phyloP scores from a whole-genome alignment of 1,139 yeast species.

The Eremothecium sinecaudum region DNA sequence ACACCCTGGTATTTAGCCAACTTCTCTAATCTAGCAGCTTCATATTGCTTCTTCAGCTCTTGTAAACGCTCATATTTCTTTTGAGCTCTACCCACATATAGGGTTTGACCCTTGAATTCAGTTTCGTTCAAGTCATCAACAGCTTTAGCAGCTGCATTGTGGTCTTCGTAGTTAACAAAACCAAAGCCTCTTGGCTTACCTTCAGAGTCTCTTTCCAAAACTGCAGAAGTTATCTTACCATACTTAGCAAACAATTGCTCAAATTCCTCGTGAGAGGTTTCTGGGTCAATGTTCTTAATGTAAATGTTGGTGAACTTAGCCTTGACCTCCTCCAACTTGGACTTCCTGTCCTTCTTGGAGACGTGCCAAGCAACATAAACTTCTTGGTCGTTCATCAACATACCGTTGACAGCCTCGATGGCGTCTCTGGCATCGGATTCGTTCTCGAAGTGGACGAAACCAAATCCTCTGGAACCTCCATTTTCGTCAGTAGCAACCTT shows the following conservation, averaged over 20 bases:
- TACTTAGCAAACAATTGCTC: conserved; percentile 58
- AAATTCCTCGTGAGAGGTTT: conserved; percentile 65
- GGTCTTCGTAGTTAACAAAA: conserved; percentile 82
- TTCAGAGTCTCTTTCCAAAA: conserved; percentile 72
- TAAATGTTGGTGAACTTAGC: conserved; percentile 93
- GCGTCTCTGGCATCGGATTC: conserved; percentile 92
- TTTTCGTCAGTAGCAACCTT: conserved; percentile 93
- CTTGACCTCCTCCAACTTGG: conserved; percentile 84
- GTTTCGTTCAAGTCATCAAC: conserved; percentile 86
- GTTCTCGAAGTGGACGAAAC: conserved; percentile 94
- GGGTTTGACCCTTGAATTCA: conserved; percentile 75
- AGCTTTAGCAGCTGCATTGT: conserved; percentile 82
- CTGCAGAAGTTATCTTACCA: conserved; percentile 81
- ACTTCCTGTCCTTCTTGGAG: conserved; percentile 89
- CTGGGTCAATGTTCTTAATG: conserved; percentile 78
- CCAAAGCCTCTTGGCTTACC: conserved; percentile 96
- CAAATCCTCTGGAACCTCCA: conserved; percentile 92
- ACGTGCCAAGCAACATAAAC: conserved; percentile 94
- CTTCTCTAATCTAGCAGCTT: conserved; percentile 86
- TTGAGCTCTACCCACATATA: conserved; percentile 98
- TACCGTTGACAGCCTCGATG: conserved; percentile 95
- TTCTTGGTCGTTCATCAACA: conserved; percentile 94
- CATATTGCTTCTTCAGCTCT: conserved; percentile 93
- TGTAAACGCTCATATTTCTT: conserved; percentile 97
- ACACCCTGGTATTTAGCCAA: conserved; percentile 95